phyloP scores from a whole-genome alignment of 2,329 filamentous ascomycete genomes.

The Colletotrichum orbiculare region DNA sequence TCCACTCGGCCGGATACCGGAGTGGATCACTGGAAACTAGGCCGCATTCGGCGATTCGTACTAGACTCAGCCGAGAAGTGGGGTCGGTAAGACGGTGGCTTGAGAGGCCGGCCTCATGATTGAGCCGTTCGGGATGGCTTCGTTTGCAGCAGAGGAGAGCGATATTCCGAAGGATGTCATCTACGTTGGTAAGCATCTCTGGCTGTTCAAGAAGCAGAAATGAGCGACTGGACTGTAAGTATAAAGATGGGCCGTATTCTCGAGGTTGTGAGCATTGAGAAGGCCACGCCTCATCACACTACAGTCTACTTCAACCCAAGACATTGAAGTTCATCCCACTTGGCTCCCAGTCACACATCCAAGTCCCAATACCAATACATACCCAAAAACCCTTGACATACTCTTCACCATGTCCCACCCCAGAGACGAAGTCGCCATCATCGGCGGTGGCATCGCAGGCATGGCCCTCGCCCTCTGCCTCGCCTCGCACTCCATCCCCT shows the following conservation, averaged over 20 bases:
- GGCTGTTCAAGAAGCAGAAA: too few species aligned
- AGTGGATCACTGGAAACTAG: constrained; percentile 2
- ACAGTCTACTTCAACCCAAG: too few species aligned
- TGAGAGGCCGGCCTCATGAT: too few species aligned
- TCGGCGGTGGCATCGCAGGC: constrained; percentile 34
- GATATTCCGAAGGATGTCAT: too few species aligned
- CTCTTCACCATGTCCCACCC: background rate
- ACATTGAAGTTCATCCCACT: too few species aligned
- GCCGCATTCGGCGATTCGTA: constrained; percentile 4
- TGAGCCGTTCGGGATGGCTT: too few species aligned
- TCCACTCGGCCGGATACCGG: background rate
- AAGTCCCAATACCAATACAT: background rate
- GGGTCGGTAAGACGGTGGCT: constrained; percentile 7
- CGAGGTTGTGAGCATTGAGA: too few species aligned
- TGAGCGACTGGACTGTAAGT: too few species aligned
- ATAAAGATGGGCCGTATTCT: too few species aligned
- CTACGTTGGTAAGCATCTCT: too few species aligned
- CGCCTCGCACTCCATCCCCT: constrained; percentile 60
- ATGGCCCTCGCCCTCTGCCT: constrained; percentile 63
- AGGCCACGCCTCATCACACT: too few species aligned
- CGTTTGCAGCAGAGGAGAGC: too few species aligned
- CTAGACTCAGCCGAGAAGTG: constrained; percentile 29
- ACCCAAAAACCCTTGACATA: background rate
- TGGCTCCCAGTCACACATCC: background rate
- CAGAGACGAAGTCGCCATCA: constrained; percentile 23